Evolutionary conservation across 2,329 filamentous ascomycete genomes (phyloP).

Genomic region (Torrubiellomyces zombiae): DNA sequence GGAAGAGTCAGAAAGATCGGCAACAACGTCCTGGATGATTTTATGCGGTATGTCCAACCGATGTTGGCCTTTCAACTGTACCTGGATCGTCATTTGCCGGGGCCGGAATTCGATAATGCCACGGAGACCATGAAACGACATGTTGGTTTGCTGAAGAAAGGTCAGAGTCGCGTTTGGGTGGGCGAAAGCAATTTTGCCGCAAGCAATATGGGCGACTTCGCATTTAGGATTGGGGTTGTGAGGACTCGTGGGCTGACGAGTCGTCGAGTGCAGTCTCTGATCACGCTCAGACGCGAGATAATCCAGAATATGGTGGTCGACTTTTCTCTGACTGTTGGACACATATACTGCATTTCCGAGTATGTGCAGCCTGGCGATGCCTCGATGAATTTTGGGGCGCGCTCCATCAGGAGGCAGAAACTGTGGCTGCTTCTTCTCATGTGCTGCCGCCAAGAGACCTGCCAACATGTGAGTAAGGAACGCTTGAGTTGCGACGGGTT

Average conservation of each 20-base stretch:
- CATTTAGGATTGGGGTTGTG: too few species aligned
- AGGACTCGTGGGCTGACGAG: too few species aligned
- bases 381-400: constrained; percentile 2
- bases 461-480: too few species aligned
- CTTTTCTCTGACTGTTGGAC: constrained; percentile 16
- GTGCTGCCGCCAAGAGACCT: too few species aligned
- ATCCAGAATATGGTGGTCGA: constrained; percentile 9
- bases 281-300: constrained; percentile 13
- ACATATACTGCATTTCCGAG: constrained; percentile 13
- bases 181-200: constrained; percentile 30
- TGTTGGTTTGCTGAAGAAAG: constrained; percentile 25
- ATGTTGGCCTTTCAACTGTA: too few species aligned
- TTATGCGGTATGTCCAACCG: constrained; percentile 32
- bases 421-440: too few species aligned
- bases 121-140: too few species aligned
- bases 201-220: too few species aligned
- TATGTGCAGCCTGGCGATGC: constrained; percentile 15
- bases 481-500: neutral
- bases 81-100: too few species aligned
- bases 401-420: too few species aligned
- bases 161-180: constrained; percentile 13
- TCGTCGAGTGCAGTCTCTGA: constrained; percentile 6
- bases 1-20: constrained; percentile 16
- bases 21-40: constrained; percentile 28
- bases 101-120: too few species aligned